These are phyloP conservation scores for Podila minutissima DNA, from an alignment of 192 early-diverging fungal genomes.

Conservation along the genomic window DNA sequence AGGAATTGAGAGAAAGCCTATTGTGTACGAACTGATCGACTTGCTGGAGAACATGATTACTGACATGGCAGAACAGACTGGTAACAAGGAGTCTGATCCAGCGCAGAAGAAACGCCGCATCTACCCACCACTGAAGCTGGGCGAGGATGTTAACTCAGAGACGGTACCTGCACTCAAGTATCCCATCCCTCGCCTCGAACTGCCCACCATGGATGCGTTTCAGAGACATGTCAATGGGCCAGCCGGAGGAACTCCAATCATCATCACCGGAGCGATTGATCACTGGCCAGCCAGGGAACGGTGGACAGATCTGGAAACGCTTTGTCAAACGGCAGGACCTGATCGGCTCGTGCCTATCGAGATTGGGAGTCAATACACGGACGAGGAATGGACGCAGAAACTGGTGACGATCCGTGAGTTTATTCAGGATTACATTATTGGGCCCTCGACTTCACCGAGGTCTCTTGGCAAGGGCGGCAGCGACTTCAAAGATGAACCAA, in stretches of 20 bases:
- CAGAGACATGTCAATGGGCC: slow-evolving; percentile 40
- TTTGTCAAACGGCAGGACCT: slow-evolving; percentile 64
- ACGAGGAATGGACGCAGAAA: slow-evolving; percentile 77
- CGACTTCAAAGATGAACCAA: background rate
- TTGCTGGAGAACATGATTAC: slow-evolving; percentile 17
- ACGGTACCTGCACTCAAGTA: slow-evolving; percentile 19
- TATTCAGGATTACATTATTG: slow-evolving; percentile 58
- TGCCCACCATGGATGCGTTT: slow-evolving; percentile 52
- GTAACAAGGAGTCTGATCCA: background rate
- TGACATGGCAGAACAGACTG: background rate
- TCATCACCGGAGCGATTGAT: slow-evolving; percentile 62
- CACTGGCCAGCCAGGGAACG: slow-evolving; percentile 76
- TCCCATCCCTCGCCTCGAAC: slow-evolving; percentile 31
- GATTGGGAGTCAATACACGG: slow-evolving; percentile 81
- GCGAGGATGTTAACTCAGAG: slow-evolving; percentile 4
- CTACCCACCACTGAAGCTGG: background rate
- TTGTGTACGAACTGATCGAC: slow-evolving; percentile 44
- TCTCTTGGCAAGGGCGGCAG: background rate
- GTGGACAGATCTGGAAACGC: slow-evolving; percentile 72
- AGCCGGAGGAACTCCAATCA: slow-evolving; percentile 51
- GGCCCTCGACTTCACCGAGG: background rate
- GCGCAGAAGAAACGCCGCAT: slow-evolving; percentile 22
- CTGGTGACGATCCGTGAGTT: slow-evolving; percentile 79
- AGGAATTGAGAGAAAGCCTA: slow-evolving; percentile 25
- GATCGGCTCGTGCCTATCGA: slow-evolving; percentile 86